Percentiles rank a stretch among this genome's conserved stretches.
Conservation (phyloP, 257 asterid genomes). For the Lycium ferocissimum region DNA sequence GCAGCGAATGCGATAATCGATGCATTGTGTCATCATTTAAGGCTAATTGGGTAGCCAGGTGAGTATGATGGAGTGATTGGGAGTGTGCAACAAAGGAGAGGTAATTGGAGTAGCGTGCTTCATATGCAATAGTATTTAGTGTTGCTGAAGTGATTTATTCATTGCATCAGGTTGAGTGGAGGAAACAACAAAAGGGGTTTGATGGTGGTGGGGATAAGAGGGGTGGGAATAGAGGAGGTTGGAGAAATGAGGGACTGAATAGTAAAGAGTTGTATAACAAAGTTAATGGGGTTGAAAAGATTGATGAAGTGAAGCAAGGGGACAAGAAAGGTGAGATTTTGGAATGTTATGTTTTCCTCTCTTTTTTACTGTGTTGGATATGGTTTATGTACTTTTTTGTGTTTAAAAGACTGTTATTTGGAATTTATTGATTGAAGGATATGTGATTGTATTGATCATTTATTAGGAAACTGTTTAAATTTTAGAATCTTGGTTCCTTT, state of each 20-base stretch:
- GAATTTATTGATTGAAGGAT: too few species aligned
- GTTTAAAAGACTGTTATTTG: conserved; percentile 7
- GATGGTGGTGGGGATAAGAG: conserved; percentile 45
- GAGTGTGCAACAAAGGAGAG: conserved; percentile 76
- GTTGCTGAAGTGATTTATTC: conserved; percentile 64
- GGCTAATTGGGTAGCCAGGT: conserved; percentile 66
- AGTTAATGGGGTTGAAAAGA: conserved; percentile 36
- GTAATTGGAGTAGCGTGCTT: conserved; percentile 74
- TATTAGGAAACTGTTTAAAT: too few species aligned
- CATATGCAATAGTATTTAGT: conserved; percentile 95
- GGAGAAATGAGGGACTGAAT: conserved; percentile 40
- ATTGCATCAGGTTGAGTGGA: conserved; percentile 76
- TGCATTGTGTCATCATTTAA: conserved; percentile 82
- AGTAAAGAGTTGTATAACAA: conserved; percentile 39
- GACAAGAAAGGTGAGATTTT: conserved; percentile 32
- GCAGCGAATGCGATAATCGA: too few species aligned
- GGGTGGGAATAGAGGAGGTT: conserved; percentile 61
- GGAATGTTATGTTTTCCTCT: background rate
- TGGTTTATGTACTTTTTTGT: conserved; percentile 18
- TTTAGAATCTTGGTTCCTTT: too few species aligned
- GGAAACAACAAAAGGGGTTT: conserved; percentile 60
- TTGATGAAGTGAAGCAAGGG: conserved; percentile 48
- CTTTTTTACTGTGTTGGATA: background rate
- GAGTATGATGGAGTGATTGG: conserved; percentile 83
- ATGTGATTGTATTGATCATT: too few species aligned